Evolutionary conservation across 176 grass and related monocot species (phyloP).

Genomic region (Carex scoparia): DNA sequence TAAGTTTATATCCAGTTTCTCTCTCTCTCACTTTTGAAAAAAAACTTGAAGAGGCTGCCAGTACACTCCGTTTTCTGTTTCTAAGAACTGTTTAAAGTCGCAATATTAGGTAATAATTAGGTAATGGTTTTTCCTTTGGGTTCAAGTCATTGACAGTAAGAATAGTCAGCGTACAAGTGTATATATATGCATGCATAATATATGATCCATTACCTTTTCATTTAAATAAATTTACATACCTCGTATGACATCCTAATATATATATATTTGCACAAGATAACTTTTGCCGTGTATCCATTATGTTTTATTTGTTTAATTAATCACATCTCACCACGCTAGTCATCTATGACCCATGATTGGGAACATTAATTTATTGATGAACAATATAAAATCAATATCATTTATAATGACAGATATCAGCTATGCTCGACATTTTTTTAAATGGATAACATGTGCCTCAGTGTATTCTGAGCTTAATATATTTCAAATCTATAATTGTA

Average conservation of each 20-base stretch:
- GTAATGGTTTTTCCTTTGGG: background rate
- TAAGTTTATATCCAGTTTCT: too few relatives aligned
- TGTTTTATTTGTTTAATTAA: background rate
- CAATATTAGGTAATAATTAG: constrained; percentile 6
- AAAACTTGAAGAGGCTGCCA: too few relatives aligned
- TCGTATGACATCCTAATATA: background rate
- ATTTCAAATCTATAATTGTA: background rate
- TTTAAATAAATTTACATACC: background rate
- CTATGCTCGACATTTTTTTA: background rate
- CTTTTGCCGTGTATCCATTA: background rate
- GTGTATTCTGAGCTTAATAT: background rate
- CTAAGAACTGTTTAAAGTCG: background rate
- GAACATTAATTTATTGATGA: background rate
- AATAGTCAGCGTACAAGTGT: background rate
- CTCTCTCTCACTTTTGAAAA: too few relatives aligned
- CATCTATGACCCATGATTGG: background rate
- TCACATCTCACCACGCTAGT: background rate
- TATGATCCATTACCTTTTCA: background rate
- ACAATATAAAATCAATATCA: background rate
- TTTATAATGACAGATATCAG: background rate
- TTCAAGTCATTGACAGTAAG: constrained; percentile 3
- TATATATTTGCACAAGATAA: background rate
- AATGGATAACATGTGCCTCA: background rate
- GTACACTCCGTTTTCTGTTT: background rate
- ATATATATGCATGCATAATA: background rate